These are phyloP conservation scores for Waitea zeae DNA, from an alignment of 1,284 basidiomycete species.

Conservation along the genomic window DNA sequence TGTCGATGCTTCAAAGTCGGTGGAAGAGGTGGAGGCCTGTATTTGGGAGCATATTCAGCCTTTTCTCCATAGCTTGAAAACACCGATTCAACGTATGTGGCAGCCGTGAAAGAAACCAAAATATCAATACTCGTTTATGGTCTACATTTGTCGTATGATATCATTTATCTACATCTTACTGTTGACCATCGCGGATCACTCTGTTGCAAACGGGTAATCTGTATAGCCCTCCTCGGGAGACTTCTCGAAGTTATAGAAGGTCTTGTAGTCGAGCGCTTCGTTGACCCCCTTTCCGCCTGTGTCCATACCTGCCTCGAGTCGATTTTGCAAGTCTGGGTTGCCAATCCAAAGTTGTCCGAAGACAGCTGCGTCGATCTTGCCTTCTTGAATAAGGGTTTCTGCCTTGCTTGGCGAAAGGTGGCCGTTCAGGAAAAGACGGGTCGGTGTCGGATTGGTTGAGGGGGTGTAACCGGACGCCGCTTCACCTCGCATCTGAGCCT, in stretches of 20 bases:
- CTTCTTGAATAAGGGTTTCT: background rate
- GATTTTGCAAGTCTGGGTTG: background rate
- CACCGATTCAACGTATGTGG: too few relatives aligned
- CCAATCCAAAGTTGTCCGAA: background rate
- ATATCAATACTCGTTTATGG: too few relatives aligned
- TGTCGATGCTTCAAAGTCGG: conserved; percentile 44
- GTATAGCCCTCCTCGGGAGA: background rate
- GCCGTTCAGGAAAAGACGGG: background rate
- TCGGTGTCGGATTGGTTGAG: too few relatives aligned
- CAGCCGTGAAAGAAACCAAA: too few relatives aligned
- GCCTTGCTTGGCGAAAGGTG: background rate
- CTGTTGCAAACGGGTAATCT: background rate
- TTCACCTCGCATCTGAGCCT: too few relatives aligned
- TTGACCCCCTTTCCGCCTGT: background rate
- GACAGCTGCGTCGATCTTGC: background rate
- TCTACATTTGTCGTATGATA: too few relatives aligned
- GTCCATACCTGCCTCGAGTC: background rate
- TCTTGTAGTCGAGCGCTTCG: background rate
- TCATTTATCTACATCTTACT: too few relatives aligned
- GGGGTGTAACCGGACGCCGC: too few relatives aligned
- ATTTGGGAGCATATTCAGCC: too few relatives aligned
- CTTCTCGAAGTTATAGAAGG: too few relatives aligned
- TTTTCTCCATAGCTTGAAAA: too few relatives aligned
- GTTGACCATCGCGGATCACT: too few relatives aligned
- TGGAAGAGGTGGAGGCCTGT: conserved; percentile 37